Percentiles rank a stretch among this genome's conserved stretches.
Evolutionary conservation across 2,329 filamentous ascomycete genomes (phyloP).

Genomic region (Chaetothyriales sp.): DNA sequence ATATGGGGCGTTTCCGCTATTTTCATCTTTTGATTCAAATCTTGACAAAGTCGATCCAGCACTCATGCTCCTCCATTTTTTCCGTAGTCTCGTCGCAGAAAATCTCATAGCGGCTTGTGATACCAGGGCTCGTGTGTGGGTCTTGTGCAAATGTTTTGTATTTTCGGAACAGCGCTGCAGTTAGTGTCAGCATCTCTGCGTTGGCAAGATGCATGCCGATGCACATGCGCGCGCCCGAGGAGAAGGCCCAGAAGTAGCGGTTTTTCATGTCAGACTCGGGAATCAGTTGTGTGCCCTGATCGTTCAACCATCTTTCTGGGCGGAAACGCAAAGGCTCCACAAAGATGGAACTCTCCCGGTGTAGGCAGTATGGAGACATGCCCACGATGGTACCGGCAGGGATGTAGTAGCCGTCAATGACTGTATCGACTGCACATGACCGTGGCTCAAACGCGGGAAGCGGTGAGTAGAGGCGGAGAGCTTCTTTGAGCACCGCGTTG

Average conservation of each 20-base stretch:
- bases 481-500: conserved; percentile 38
- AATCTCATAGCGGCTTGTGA: conserved; percentile 22
- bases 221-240: conserved; percentile 29
- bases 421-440: conserved; percentile 20
- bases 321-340: conserved; percentile 32
- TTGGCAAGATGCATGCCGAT: conserved; percentile 34
- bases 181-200: conserved; percentile 38
- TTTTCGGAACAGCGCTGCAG: conserved; percentile 32
- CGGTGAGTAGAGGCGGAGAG: conserved; percentile 35
- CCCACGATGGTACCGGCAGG: conserved; percentile 21
- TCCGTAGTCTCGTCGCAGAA: conserved; percentile 20
- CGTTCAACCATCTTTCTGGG: conserved; percentile 23
- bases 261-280: conserved; percentile 13
- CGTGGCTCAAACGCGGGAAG: conserved; percentile 38
- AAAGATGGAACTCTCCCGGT: conserved; percentile 34
- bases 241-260: conserved; percentile 27
- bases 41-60: conserved; percentile 14
- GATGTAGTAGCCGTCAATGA: conserved; percentile 24
- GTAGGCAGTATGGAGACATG: conserved; percentile 23
- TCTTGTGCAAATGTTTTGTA: conserved; percentile 27
- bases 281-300: conserved; percentile 7
- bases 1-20: no score
- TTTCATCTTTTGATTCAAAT: background rate
- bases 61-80: conserved; percentile 16
- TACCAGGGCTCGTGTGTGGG: conserved; percentile 18